Conservation (phyloP, 2,329 filamentous ascomycete species). For the Lasiodiplodia citricola region DNA sequence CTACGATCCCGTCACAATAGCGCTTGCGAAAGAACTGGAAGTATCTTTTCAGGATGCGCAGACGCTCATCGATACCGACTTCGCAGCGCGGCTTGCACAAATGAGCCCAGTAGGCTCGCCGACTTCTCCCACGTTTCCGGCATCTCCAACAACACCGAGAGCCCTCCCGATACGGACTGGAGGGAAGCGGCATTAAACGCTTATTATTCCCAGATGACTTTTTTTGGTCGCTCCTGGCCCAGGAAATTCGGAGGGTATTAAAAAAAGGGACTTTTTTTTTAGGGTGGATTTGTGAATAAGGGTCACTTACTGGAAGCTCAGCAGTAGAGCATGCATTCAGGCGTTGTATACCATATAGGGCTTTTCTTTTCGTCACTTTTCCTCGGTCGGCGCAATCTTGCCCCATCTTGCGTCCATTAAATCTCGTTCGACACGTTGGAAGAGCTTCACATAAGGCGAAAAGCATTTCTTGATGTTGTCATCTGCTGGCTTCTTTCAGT, state of each 20-base stretch:
- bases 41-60: slow-evolving; percentile 18
- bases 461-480: not conserved
- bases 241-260: not conserved
- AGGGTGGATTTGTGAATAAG: slow-evolving; percentile 11
- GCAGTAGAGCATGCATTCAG: slow-evolving; percentile 22
- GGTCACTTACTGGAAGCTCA: not conserved
- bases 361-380: not conserved
- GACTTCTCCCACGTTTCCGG: not conserved
- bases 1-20: slow-evolving; percentile 1
- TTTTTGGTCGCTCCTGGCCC: not conserved
- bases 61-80: slow-evolving; percentile 17
- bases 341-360: slow-evolving; percentile 27
- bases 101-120: slow-evolving; percentile 21
- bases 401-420: slow-evolving; percentile 5
- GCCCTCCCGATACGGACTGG: slow-evolving; percentile 7
- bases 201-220: not conserved
- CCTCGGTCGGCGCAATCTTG: not conserved
- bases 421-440: not conserved
- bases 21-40: slow-evolving; percentile 23
- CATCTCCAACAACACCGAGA: slow-evolving; percentile 14
- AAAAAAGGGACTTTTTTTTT: not conserved
- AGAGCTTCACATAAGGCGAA: not conserved
- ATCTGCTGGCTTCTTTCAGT: not conserved
- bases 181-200: not conserved
- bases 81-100: slow-evolving; percentile 22